Conservation (phyloP, 176 grass and related monocot genomes). For the Avena atlantica region DNA sequence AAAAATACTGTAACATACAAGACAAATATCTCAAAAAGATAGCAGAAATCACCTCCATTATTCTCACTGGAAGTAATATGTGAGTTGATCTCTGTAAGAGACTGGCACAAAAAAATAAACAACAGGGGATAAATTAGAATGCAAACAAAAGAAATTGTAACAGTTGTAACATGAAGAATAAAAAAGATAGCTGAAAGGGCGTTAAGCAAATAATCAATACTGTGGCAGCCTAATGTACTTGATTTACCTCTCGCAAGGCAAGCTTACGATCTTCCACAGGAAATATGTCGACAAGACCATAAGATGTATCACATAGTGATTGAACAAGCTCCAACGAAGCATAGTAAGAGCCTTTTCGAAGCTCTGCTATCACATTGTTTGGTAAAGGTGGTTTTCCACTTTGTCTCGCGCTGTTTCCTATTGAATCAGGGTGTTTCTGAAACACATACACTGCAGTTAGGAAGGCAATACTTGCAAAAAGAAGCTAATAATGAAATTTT, state of each 20-base stretch:
- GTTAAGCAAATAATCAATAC: conserved; percentile 10
- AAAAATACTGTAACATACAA: conserved; percentile 32
- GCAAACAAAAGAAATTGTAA: conserved; percentile 10
- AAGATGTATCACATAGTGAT: conserved; percentile 94
- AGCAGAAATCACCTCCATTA: conserved; percentile 83
- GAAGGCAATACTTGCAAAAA: conserved; percentile 28
- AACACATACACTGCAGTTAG: conserved; percentile 30
- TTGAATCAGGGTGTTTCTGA: conserved; percentile 71
- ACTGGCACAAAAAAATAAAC: conserved; percentile 56
- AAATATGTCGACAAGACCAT: conserved; percentile 94
- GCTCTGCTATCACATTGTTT: conserved; percentile 73
- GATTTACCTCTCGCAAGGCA: conserved; percentile 81
- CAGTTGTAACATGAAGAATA: not conserved
- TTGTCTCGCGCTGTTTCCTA: conserved; percentile 68
- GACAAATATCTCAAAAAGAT: conserved; percentile 36
- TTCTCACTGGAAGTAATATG: conserved; percentile 81
- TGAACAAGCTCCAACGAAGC: conserved; percentile 97
- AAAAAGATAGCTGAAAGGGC: conserved; percentile 9
- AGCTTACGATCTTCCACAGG: conserved; percentile 96
- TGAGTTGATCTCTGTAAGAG: conserved; percentile 83
- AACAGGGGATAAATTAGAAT: conserved; percentile 33
- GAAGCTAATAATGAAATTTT: not conserved
- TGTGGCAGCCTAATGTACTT: conserved; percentile 29
- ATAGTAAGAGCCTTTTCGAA: conserved; percentile 93
- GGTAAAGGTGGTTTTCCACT: conserved; percentile 93